Base-by-base conservation (phyloP, 257 asterid species). In the Ocimum tenuiflorum region DNA sequence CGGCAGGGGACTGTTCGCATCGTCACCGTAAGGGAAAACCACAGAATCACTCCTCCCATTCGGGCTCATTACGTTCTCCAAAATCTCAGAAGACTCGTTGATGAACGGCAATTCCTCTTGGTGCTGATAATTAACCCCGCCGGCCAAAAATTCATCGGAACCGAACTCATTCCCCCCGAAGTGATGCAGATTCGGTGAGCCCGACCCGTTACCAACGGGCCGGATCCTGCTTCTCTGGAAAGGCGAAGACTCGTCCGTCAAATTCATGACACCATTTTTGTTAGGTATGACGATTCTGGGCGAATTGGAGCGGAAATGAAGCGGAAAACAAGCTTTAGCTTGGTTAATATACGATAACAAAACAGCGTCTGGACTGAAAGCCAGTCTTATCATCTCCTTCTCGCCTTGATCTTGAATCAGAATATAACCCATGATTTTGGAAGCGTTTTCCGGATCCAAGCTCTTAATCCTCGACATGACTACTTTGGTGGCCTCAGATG, bases 361-460 rank as follows among this genome's bases (percentile, higher is more conserved):
- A 10, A 65, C 54, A 18, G 83, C 60, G 24, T 91, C 95, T 0
- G 98, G 91, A 33, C 89, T 75, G 74, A 85, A 87, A 17, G 98
- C 96, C 17, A 91, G 75, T 39, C 98, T 73, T 63, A 91, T 88
- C 81, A 91, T 82, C 77, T 91, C 96, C 65, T 86, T 85, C 76
- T 91, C 91, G 0, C 94, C 94, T 36, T 80, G 85, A 70, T 88
- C 96, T 29, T 88, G 96, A 19, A 88, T 80, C 41, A 91, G 84
- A 43, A 91, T 79, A 22, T 78, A 88, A 6, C 98, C 96, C 78
- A 91, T 86, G 82, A 91, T 91, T 74, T 79, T 91, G 1, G 95
- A 80, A 22, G 94, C 96, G 73, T 88, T 85, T 43, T 88, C 90
- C 7, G 88, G 96, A 75, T 91, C 98, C 75, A 91, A 52, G 11